Conservation (phyloP, 2,329 filamentous ascomycete genomes). For the Talaromyces sp. region DNA sequence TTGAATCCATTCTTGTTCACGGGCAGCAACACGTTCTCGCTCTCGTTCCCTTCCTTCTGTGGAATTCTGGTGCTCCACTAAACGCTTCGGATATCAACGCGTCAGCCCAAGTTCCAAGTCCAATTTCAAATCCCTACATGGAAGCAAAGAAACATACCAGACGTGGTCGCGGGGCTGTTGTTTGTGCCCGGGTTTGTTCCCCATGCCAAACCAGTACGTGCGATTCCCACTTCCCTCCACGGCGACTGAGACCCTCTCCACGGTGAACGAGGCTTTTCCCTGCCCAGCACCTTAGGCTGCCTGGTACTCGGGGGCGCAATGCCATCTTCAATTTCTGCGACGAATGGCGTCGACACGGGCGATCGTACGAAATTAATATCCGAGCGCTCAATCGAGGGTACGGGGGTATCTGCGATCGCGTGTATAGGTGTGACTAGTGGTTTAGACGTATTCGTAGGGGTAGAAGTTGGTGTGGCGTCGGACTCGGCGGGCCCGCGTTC, state of each 20-base stretch:
- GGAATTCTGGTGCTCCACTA: conserved; percentile 58
- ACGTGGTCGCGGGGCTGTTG: conserved; percentile 25
- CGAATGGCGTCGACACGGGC: conserved; percentile 16
- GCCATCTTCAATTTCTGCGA: conserved; percentile 50
- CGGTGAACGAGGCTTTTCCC: conserved; percentile 39
- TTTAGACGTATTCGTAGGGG: conserved; percentile 9
- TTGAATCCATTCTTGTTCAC: conserved; percentile 30
- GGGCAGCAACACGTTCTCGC: conserved; percentile 30
- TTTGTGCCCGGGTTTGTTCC: conserved; percentile 28
- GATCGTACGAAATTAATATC: conserved; percentile 24
- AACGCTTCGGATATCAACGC: conserved; percentile 58
- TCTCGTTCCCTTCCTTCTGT: conserved; percentile 39
- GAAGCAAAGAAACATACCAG: conserved; percentile 36
- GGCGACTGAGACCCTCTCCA: conserved; percentile 24
- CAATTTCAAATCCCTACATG: background rate
- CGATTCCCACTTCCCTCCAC: conserved; percentile 19
- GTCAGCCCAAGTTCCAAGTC: conserved; percentile 54
- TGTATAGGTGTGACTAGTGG: conserved; percentile 11
- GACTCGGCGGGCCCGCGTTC: conserved; percentile 30
- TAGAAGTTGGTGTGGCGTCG: conserved; percentile 17
- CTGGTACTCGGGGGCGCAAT: conserved; percentile 41
- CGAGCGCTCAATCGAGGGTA: conserved; percentile 3
- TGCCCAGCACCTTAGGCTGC: conserved; percentile 46
- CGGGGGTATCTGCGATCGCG: conserved; percentile 13
- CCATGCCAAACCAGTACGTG: conserved; percentile 26